phyloP scores from a whole-genome alignment of 2,329 filamentous ascomycete species.

The Beauveria pseudobassiana region DNA sequence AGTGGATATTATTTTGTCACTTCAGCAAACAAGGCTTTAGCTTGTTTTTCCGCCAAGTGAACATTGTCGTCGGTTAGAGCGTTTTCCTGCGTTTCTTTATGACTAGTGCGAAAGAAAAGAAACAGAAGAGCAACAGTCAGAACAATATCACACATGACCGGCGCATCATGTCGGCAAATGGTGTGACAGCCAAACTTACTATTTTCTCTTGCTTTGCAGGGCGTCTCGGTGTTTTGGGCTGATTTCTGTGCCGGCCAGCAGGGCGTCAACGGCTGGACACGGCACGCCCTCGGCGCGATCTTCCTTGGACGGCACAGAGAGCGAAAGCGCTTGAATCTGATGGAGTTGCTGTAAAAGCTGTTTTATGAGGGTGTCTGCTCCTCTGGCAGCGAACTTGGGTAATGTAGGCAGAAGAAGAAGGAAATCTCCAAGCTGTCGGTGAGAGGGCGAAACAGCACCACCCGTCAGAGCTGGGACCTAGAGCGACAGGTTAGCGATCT shows the following conservation, averaged over 20 bases:
- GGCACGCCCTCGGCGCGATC: too few species aligned
- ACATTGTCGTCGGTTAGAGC: constrained; percentile 2
- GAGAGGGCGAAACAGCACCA: not conserved
- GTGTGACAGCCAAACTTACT: not conserved
- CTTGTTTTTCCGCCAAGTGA: not conserved
- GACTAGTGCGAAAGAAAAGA: not conserved
- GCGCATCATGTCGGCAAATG: too few species aligned
- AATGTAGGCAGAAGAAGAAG: constrained; percentile 3
- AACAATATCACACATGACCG: too few species aligned
- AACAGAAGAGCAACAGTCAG: too few species aligned
- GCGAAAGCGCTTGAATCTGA: not conserved
- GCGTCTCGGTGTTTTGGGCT: not conserved
- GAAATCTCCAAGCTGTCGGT: constrained; percentile 9
- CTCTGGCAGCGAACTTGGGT: not conserved
- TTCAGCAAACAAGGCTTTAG: not conserved
- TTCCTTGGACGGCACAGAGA: not conserved
- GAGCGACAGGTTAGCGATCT: too few species aligned
- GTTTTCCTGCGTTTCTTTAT: not conserved
- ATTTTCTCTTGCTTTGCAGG: constrained; percentile 2
- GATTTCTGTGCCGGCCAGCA: not conserved
- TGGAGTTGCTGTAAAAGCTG: not conserved
- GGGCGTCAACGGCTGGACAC: too few species aligned
- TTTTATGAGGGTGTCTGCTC: not conserved
- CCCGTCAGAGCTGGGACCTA: constrained; percentile 6
- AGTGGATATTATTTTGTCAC: too few species aligned